These are phyloP conservation scores for Podaxis mareebaensis DNA, from an alignment of 768 basidiomycete species.

Conservation along the genomic window DNA sequence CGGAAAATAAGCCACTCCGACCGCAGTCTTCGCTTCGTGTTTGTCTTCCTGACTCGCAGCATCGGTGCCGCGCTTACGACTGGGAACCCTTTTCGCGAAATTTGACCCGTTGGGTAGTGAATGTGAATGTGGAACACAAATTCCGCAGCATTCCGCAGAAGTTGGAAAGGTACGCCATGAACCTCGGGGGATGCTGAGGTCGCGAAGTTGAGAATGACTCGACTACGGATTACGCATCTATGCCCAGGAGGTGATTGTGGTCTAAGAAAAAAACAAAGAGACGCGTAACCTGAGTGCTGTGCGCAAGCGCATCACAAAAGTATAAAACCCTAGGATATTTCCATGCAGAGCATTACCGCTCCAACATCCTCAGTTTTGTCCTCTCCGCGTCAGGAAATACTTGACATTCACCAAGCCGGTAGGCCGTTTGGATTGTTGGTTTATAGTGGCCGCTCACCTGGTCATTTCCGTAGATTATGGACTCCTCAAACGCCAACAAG, in stretches of 20 bases:
- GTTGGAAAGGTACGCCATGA: neutral
- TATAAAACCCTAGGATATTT: neutral
- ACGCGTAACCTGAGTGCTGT: neutral
- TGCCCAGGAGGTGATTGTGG: neutral
- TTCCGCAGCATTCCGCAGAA: neutral
- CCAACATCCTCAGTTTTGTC: neutral
- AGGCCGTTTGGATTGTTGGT: neutral
- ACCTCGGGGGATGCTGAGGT: neutral
- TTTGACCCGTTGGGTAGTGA: no score
- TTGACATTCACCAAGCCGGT: neutral
- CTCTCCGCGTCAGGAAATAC: neutral
- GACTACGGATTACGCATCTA: conserved; percentile 4
- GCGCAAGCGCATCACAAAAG: neutral
- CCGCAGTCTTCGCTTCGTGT: neutral
- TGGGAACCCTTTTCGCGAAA: no score
- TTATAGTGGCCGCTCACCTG: neutral
- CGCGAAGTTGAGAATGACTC: neutral
- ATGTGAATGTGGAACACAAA: no score
- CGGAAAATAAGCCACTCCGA: neutral
- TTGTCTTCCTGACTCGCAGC: no score
- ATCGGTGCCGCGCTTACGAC: no score
- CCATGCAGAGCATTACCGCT: neutral
- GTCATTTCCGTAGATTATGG: neutral
- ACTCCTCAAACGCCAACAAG: conserved; percentile 7
- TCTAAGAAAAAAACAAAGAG: neutral